These are phyloP conservation scores for Vaccinium corymbosum DNA, from an alignment of 148 eudicot genomes.

Conservation along the genomic window DNA sequence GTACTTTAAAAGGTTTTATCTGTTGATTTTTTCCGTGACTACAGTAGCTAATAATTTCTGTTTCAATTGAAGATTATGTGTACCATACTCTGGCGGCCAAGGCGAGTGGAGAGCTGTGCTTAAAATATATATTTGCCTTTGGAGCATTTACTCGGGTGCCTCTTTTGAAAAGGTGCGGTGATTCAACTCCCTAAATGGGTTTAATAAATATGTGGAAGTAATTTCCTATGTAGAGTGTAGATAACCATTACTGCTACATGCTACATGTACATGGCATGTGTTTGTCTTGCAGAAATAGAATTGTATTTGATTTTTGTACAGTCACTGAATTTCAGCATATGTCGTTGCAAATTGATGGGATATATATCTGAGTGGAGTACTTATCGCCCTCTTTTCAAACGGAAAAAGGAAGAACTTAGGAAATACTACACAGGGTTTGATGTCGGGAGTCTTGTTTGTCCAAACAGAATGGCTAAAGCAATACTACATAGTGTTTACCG, in stretches of 20 bases:
- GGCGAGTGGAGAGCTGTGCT: conserved; percentile 95
- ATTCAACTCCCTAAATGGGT: neutral
- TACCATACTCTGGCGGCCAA: conserved; percentile 94
- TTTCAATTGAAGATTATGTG: conserved; percentile 57
- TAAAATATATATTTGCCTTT: conserved; percentile 84
- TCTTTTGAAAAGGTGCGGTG: conserved; percentile 56
- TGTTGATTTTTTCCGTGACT: neutral
- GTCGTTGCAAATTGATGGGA: neutral
- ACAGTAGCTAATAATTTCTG: neutral
- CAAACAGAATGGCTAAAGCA: neutral
- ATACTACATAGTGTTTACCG: neutral
- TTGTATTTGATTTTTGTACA: neutral
- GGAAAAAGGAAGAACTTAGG: neutral
- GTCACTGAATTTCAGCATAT: neutral
- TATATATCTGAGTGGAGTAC: neutral
- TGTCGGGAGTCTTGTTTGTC: neutral
- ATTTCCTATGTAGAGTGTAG: neutral
- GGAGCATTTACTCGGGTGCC: conserved; percentile 91
- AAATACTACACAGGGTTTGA: neutral
- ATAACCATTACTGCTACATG: neutral
- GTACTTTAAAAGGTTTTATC: conserved; percentile 23
- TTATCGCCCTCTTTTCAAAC: neutral
- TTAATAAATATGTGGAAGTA: neutral
- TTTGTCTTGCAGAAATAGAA: neutral
- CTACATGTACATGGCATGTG: neutral